Evolutionary conservation across 1,139 yeast species (phyloP).

Genomic region (Yamadazyma spencermartinsiae): DNA sequence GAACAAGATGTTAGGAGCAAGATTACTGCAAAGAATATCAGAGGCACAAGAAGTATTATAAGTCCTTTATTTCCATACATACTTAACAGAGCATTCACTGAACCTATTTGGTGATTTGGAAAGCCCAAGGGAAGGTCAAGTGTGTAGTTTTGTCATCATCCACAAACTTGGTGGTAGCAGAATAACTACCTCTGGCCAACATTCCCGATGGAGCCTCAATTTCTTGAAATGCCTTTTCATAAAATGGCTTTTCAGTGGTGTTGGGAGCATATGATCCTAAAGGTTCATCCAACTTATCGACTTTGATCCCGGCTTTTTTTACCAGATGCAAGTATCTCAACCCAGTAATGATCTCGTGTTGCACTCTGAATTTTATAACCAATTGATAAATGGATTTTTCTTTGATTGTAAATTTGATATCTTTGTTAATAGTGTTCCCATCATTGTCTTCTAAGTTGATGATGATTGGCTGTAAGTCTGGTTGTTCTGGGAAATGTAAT

Average conservation of each 20-base stretch:
- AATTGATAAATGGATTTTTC: constrained; percentile 77
- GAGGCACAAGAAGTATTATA: no score
- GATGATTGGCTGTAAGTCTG: constrained; percentile 56
- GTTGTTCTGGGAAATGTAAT: constrained; percentile 60
- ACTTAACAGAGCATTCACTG: no score
- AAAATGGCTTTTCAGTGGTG: constrained; percentile 78
- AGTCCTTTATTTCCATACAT: no score
- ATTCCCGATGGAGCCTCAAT: constrained; percentile 93
- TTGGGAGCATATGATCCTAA: constrained; percentile 90
- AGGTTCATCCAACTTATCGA: constrained; percentile 85
- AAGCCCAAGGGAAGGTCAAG: constrained; percentile 81
- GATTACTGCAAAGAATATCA: no score
- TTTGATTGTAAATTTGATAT: constrained; percentile 69
- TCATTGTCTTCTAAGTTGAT: constrained; percentile 62
- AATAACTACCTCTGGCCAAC: constrained; percentile 83
- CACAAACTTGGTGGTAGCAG: constrained; percentile 77
- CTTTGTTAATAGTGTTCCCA: constrained; percentile 49
- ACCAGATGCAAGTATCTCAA: constrained; percentile 82
- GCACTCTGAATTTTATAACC: constrained; percentile 77
- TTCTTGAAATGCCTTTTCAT: constrained; percentile 75
- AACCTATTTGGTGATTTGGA: constrained; percentile 63
- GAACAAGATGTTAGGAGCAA: no score
- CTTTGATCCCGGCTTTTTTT: constrained; percentile 84
- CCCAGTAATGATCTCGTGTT: constrained; percentile 90
- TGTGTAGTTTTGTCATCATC: constrained; percentile 85